Conservation (phyloP, 768 basidiomycete genomes). For the Trametes villosa region DNA sequence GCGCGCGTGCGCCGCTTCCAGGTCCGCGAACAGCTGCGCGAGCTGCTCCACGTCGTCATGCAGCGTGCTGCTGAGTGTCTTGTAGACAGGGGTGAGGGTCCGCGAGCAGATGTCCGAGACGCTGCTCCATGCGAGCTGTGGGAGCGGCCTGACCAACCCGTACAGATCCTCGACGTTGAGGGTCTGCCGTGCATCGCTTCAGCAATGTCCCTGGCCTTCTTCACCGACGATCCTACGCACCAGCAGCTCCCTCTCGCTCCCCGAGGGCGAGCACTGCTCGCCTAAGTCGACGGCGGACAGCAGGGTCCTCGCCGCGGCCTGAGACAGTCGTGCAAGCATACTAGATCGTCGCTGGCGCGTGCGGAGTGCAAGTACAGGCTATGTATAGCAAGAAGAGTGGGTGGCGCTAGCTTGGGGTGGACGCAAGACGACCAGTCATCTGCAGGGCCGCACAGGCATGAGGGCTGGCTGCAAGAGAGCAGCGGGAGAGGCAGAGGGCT, state of each 20-base stretch:
- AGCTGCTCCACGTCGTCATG: conserved; percentile 46
- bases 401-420: conserved; percentile 9
- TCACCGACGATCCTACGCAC: background rate
- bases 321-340: conserved; percentile 19
- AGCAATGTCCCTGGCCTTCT: background rate
- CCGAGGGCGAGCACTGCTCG: conserved; percentile 4
- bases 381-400: background rate
- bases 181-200: conserved; percentile 17
- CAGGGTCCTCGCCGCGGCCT: conserved; percentile 17
- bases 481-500: conserved; percentile 11
- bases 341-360: background rate
- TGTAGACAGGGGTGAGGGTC: conserved; percentile 35
- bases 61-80: conserved; percentile 39
- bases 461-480: conserved; percentile 11
- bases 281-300: conserved; percentile 15
- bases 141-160: conserved; percentile 25
- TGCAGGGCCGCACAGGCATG: conserved; percentile 21
- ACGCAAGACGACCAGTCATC: conserved; percentile 19
- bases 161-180: conserved; percentile 30
- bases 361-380: background rate
- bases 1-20: conserved; percentile 34
- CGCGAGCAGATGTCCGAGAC: conserved; percentile 28
- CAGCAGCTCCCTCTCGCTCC: conserved; percentile 5
- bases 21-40: conserved; percentile 46
- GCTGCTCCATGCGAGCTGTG: conserved; percentile 28